phyloP scores from a whole-genome alignment of 805 yeast genomes.

The Yarrowia sp. region DNA sequence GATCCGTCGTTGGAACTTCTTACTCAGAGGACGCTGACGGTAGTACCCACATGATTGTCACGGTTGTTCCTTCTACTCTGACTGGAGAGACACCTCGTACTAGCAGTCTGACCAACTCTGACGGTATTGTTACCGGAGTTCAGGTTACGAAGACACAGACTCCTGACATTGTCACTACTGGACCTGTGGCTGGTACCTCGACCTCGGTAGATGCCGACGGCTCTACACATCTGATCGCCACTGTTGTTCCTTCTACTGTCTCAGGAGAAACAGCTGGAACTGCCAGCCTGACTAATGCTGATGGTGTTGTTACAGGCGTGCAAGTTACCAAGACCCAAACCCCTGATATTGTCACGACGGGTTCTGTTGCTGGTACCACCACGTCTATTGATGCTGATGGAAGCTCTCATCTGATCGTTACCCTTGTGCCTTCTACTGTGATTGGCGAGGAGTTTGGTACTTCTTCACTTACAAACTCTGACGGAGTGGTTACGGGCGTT shows the following conservation, averaged over 20 bases:
- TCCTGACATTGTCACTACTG: constrained; percentile 1
- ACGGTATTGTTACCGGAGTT: background rate
- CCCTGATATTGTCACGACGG: background rate
- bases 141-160: background rate
- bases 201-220: background rate
- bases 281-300: background rate
- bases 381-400: too few species aligned
- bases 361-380: too few species aligned
- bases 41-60: background rate
- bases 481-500: background rate
- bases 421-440: too few species aligned
- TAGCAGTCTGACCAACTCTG: background rate
- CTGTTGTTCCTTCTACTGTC: background rate
- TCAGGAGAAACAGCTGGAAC: background rate
- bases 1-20: background rate
- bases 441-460: background rate
- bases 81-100: background rate
- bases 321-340: background rate
- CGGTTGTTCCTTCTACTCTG: background rate
- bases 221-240: background rate
- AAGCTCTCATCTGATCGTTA: too few species aligned
- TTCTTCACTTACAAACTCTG: background rate
- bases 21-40: background rate
- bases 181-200: background rate
- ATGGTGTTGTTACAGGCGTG: constrained; percentile 5